Percentiles rank a stretch among this genome's conserved stretches.
Evolutionary conservation across 306 rosid genomes (phyloP).

Genomic region (Prunus salicina): DNA sequence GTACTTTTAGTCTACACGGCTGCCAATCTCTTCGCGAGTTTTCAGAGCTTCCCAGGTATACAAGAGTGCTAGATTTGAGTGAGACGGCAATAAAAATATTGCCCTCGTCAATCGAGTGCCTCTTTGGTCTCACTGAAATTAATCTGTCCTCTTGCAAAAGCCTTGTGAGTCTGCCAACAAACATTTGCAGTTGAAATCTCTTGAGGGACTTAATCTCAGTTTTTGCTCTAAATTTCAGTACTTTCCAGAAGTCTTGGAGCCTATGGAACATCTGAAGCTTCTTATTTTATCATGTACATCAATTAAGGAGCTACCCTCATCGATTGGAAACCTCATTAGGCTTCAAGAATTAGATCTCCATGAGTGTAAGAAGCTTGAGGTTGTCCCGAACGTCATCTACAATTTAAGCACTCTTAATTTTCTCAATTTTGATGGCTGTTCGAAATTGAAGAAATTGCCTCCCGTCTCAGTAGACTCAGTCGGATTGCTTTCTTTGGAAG

Average conservation of each 20-base stretch:
- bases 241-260: not conserved
- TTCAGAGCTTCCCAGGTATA: not conserved
- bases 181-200: not conserved
- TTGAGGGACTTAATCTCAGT: not conserved
- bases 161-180: not conserved
- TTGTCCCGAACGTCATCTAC: not conserved
- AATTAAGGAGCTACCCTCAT: no score
- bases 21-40: not conserved
- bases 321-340: not conserved
- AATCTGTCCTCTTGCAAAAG: not conserved
- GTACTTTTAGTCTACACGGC: not conserved
- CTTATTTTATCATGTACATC: no score
- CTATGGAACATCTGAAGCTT: not conserved
- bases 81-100: not conserved
- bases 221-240: not conserved
- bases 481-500: not conserved
- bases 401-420: not conserved
- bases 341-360: not conserved
- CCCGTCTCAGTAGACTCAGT: not conserved
- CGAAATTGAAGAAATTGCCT: not conserved
- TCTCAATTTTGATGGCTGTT: not conserved
- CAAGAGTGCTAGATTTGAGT: not conserved
- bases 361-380: not conserved
- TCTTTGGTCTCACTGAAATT: not conserved
- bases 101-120: conserved; percentile 1